Evolutionary conservation across 352 stramenopile genomes (phyloP).

Genomic region (Peronospora tabacina): DNA sequence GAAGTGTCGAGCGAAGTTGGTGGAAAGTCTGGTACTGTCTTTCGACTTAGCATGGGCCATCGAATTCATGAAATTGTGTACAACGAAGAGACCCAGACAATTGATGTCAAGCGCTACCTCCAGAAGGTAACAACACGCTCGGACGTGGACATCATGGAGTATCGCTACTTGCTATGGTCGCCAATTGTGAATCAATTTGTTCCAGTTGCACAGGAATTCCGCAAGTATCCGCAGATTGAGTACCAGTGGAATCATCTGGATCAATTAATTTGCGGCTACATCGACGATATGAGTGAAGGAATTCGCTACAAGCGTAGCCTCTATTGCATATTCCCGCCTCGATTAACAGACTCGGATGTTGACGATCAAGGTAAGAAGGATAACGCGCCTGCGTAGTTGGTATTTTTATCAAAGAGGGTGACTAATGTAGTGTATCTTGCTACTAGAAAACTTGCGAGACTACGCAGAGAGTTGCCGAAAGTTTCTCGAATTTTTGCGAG

Average conservation of each 20-base stretch:
- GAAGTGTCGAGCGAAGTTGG: constrained; percentile 33
- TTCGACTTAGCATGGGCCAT: constrained; percentile 80
- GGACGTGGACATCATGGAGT: constrained; percentile 77
- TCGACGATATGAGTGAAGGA: constrained; percentile 79
- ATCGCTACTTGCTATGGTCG: constrained; percentile 77
- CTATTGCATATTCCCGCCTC: constrained; percentile 61
- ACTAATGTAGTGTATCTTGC: constrained; percentile 12
- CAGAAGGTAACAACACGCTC: constrained; percentile 53
- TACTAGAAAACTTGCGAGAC: constrained; percentile 40
- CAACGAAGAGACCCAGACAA: constrained; percentile 78
- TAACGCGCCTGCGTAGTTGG: neutral
- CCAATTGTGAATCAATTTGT: constrained; percentile 55
- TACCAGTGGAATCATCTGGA: constrained; percentile 85
- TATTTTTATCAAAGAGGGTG: neutral
- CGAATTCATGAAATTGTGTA: constrained; percentile 85
- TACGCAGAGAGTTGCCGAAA: constrained; percentile 62
- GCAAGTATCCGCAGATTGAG: constrained; percentile 72
- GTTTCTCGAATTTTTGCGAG: constrained; percentile 61
- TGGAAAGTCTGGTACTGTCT: constrained; percentile 35
- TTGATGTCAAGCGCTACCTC: constrained; percentile 81
- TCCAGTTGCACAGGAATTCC: constrained; percentile 67
- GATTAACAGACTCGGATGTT: constrained; percentile 25
- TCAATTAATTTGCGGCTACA: constrained; percentile 81
- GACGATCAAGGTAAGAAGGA: constrained; percentile 26
- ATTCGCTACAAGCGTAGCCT: constrained; percentile 77